Conservation (phyloP, 2,329 filamentous ascomycete species). For the Colletotrichum filicis region DNA sequence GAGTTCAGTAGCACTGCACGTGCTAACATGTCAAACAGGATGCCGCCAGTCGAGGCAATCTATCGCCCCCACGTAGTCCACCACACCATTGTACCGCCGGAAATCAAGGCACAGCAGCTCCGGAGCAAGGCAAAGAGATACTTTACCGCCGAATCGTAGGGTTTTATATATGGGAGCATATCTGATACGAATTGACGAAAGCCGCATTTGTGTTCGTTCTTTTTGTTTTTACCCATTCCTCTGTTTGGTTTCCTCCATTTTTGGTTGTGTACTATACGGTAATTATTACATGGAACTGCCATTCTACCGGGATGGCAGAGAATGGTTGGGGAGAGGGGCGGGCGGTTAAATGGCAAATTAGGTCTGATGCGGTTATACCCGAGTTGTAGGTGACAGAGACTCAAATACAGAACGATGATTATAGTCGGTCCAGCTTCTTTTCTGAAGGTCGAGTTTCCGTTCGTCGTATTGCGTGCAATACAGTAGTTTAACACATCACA, state of each 20-base stretch:
- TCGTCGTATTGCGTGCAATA: neutral
- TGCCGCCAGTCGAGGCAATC: constrained; percentile 89
- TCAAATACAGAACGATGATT: neutral
- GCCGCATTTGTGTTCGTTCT: neutral
- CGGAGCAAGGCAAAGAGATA: constrained; percentile 77
- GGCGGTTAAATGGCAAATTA: neutral
- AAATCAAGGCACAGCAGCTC: constrained; percentile 75
- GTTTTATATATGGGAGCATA: neutral
- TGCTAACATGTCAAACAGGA: constrained; percentile 58
- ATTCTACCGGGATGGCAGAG: neutral
- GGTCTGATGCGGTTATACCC: constrained; percentile 10
- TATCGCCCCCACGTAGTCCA: constrained; percentile 95
- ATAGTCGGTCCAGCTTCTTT: neutral
- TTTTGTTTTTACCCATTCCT: neutral
- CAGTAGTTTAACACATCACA: neutral
- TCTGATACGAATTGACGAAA: constrained; percentile 31
- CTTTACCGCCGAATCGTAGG: constrained; percentile 71
- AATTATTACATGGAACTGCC: neutral
- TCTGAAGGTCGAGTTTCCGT: neutral
- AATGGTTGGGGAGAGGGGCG: neutral
- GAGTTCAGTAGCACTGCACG: constrained; percentile 20
- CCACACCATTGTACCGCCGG: constrained; percentile 78
- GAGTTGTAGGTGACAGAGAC: constrained; percentile 1
- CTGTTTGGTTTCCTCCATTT: neutral
- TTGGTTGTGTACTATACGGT: neutral